phyloP scores from a whole-genome alignment of 2,329 filamentous ascomycete species.

The Ambrosiella xylebori region DNA sequence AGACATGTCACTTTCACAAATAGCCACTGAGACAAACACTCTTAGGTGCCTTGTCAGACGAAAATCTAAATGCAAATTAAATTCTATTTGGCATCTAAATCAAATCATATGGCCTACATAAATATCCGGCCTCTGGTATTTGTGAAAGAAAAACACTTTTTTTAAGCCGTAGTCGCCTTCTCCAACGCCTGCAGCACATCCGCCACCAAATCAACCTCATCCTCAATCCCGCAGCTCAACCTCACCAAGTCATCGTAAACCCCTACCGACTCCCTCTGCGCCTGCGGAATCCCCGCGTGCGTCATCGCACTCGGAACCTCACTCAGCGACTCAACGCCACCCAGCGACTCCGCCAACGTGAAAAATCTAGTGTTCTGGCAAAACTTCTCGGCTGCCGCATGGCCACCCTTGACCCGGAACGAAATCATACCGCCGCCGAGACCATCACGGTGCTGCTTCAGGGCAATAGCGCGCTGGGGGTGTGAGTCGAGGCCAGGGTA shows the following conservation, averaged over 20 bases:
- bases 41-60: no score
- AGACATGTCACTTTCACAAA: no score
- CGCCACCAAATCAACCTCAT: slow-evolving; percentile 62
- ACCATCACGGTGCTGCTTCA: slow-evolving; percentile 82
- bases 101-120: no score
- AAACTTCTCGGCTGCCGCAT: slow-evolving; percentile 75
- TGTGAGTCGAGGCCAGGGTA: slow-evolving; percentile 86
- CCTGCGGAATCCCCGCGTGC: slow-evolving; percentile 82
- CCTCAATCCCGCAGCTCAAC: slow-evolving; percentile 87
- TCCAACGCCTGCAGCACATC: slow-evolving; percentile 76
- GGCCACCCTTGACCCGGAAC: slow-evolving; percentile 81
- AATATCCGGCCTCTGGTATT: no score
- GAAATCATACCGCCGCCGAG: slow-evolving; percentile 96
- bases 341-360: slow-evolving; percentile 80
- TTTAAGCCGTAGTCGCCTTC: slow-evolving; percentile 11
- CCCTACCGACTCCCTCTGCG: slow-evolving; percentile 78
- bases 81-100: no score
- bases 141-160: neutral
- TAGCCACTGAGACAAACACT: no score
- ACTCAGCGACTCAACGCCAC: slow-evolving; percentile 79
- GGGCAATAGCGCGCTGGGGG: slow-evolving; percentile 66
- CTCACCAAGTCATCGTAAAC: slow-evolving; percentile 90
- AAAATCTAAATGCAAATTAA: no score
- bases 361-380: slow-evolving; percentile 81
- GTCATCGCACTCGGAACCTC: slow-evolving; percentile 95